phyloP scores from a whole-genome alignment of 2,329 filamentous ascomycete genomes.

The Botrytis medusae region DNA sequence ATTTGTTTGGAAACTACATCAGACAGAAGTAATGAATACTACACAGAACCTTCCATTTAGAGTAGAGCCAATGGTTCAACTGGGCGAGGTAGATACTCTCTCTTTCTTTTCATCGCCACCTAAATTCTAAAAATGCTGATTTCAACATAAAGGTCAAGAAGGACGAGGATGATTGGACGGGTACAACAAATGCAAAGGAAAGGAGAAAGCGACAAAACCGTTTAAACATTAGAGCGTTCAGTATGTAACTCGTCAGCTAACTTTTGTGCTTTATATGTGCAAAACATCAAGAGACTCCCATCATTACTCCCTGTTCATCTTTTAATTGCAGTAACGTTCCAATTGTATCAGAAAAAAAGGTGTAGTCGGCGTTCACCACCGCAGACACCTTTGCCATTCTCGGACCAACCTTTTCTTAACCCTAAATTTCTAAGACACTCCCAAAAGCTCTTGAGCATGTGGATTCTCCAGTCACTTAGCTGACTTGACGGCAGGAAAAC shows the following conservation, averaged over 20 bases:
- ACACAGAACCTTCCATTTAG: neutral
- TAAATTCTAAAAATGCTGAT: neutral
- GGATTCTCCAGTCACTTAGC: neutral
- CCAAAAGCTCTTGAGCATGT: neutral
- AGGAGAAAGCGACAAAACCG: neutral
- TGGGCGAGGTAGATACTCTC: neutral
- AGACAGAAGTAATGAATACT: neutral
- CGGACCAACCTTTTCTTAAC: too few relatives aligned
- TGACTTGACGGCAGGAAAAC: neutral
- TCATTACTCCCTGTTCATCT: neutral
- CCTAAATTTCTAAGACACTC: neutral
- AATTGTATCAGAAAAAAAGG: neutral
- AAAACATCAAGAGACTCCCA: neutral
- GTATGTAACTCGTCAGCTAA: neutral
- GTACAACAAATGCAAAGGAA: neutral
- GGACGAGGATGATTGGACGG: neutral
- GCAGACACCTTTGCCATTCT: neutral
- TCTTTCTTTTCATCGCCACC: neutral
- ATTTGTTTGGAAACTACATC: neutral
- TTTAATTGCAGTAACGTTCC: neutral
- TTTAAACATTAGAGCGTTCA: neutral
- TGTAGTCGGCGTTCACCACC: neutral
- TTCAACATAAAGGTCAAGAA: neutral
- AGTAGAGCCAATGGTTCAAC: neutral
- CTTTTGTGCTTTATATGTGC: neutral